Evolutionary conservation across 2,329 filamentous ascomycete species (phyloP), one percentile per base, ranked within the genome.

Genomic region (Arthrobotrys entomopaga): DNA sequence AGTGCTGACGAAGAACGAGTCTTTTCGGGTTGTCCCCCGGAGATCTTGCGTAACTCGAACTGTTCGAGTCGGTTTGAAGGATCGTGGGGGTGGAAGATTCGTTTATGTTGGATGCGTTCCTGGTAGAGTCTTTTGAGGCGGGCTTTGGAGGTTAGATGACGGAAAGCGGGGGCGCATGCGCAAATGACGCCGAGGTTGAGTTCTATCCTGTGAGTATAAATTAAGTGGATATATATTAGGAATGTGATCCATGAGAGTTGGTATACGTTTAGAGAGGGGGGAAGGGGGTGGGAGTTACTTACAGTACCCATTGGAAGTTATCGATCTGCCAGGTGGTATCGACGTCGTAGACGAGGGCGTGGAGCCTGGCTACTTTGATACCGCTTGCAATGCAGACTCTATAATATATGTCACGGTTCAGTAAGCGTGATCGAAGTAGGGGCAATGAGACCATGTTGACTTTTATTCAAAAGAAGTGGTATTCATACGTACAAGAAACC

Each of bases 301-400:
- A 72, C 67, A 72, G n/a, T 59, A 60, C 65, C 67, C 67, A 72
- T 50, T 72, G 67, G 40, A 72, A 54, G 49, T 60, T 59, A 3
- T 53, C 53, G 13, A 65, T 65, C 42, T 72, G 60, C 67, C 67
- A 72, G 38, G 67, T 72, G 13, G 34, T 60, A 22, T 72, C 67
- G 10, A 65, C 53, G 19, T 65, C 57, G 38, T 72, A 72, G 3
- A 49, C 60, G 7, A 65, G 38, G 2, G 56, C 60, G 48, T 65
- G 60, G 24, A 72, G 26, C 0, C 48, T 38, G 34, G 59, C 67
- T 7, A 72, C 60, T 54, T 60, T 72, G 42, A 72, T 65, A n/a
- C 67, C 67, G 11, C 67, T 72, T 2, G 67, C 59, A 26, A 72
- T 60, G 15, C 61, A 58, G 24, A 72, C 67, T 8, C 67, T 72